Conservation (phyloP, 2,329 filamentous ascomycete genomes). For the Gnomoniopsis sp. region DNA sequence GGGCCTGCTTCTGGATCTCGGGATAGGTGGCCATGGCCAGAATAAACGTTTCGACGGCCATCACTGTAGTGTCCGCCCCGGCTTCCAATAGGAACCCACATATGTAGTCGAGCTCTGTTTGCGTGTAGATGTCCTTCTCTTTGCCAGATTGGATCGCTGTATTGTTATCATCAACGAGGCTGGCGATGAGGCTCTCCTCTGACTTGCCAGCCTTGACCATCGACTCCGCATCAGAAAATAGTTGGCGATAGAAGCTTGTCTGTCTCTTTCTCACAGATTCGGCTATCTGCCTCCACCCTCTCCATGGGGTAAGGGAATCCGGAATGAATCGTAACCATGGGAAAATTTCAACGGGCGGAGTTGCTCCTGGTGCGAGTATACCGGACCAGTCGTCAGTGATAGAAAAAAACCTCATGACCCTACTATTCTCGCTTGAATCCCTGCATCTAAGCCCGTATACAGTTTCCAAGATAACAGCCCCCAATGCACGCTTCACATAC, state of each 20-base stretch:
- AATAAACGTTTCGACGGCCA: slow-evolving; percentile 16
- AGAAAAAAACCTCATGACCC: slow-evolving; percentile 19
- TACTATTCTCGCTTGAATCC: slow-evolving; percentile 1
- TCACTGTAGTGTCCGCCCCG: slow-evolving; percentile 19
- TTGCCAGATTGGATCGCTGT: neutral
- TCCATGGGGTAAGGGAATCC: slow-evolving; percentile 22
- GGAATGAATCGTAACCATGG: slow-evolving; percentile 21
- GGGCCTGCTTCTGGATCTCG: slow-evolving; percentile 16
- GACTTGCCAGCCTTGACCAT: slow-evolving; percentile 12
- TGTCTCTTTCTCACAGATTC: slow-evolving; percentile 13
- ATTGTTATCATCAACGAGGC: slow-evolving; percentile 1
- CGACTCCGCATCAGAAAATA: slow-evolving; percentile 14
- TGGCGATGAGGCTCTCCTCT: slow-evolving; percentile 18
- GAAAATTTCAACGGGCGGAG: slow-evolving; percentile 21
- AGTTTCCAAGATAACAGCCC: slow-evolving; percentile 19
- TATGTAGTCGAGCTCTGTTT: slow-evolving; percentile 17
- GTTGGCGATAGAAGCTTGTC: slow-evolving; percentile 19
- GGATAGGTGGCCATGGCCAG: slow-evolving; percentile 18
- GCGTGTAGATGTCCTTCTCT: slow-evolving; percentile 13
- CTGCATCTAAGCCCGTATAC: slow-evolving; percentile 21
- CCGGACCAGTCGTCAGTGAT: slow-evolving; percentile 17
- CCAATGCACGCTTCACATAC: slow-evolving; percentile 18
- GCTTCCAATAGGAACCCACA: slow-evolving; percentile 20
- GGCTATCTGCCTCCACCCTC: slow-evolving; percentile 19
- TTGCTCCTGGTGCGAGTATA: slow-evolving; percentile 14